Evolutionary conservation across 768 basidiomycete genomes (phyloP).

Genomic region (Phaeotremella skinneri): DNA sequence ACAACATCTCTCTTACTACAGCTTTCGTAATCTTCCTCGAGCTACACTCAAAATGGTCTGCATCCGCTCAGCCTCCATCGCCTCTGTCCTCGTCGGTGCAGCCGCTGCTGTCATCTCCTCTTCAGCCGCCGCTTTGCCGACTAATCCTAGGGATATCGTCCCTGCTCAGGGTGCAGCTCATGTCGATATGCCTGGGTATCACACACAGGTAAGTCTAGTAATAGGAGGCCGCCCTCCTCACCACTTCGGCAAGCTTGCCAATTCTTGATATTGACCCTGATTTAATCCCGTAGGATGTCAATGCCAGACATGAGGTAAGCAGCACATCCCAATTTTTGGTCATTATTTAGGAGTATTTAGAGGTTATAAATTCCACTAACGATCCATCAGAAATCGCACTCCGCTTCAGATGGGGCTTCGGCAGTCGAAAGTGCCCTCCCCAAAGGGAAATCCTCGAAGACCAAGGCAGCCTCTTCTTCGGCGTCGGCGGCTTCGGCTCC

Average conservation of each 20-base stretch:
- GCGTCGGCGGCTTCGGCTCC: too few species aligned
- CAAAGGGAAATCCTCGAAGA: background rate
- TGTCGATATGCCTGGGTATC: background rate
- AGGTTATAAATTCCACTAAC: background rate
- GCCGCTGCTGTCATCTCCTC: constrained; percentile 17
- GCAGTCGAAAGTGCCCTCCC: background rate
- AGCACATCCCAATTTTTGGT: too few species aligned
- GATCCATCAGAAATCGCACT: too few species aligned
- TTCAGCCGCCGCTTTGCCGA: constrained; percentile 9
- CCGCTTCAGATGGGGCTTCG: too few species aligned
- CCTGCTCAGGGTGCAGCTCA: background rate
- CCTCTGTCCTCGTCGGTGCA: constrained; percentile 18
- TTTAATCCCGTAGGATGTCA: background rate
- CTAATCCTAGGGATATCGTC: background rate
- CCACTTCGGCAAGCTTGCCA: too few species aligned
- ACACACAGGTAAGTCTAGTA: background rate
- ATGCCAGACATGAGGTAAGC: too few species aligned
- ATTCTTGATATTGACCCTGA: too few species aligned
- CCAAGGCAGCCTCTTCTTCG: too few species aligned
- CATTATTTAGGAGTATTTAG: too few species aligned
- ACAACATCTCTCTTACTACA: background rate
- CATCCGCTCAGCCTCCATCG: constrained; percentile 22
- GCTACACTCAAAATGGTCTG: constrained; percentile 16
- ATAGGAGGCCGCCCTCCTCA: too few species aligned
- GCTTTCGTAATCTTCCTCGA: too few species aligned